These are phyloP conservation scores for Carallia pectinifolia DNA, from an alignment of 345 rosid species.

Conservation along the genomic window DNA sequence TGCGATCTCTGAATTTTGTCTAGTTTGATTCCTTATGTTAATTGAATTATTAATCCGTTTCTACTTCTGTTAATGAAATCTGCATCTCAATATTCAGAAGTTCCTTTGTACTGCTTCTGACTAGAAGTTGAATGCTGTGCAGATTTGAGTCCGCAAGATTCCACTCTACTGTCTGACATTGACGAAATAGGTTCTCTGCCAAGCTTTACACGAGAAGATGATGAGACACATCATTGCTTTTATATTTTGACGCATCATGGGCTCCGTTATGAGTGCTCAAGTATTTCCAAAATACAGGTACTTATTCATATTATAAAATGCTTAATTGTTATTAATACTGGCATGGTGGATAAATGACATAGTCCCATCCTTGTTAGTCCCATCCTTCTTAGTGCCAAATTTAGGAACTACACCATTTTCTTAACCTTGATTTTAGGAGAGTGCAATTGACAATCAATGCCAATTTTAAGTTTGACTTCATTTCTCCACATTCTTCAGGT, in stretches of 20 bases:
- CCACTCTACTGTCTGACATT: slow-evolving; percentile 72
- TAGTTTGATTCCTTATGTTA: neutral
- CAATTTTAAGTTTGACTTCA: neutral
- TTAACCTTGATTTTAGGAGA: neutral
- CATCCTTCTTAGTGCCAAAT: neutral
- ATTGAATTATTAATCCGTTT: neutral
- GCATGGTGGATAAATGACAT: neutral
- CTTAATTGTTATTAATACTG: too few species aligned
- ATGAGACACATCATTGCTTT: slow-evolving; percentile 53
- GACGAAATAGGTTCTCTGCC: slow-evolving; percentile 74
- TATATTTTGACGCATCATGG: slow-evolving; percentile 77
- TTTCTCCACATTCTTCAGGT: slow-evolving; percentile 42
- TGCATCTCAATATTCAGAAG: neutral
- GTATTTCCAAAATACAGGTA: slow-evolving; percentile 71
- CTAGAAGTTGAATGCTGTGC: slow-evolving; percentile 23
- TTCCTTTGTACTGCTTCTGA: slow-evolving; percentile 1
- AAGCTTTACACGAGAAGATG: slow-evolving; percentile 63
- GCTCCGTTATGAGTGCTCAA: slow-evolving; percentile 79
- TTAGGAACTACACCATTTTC: too few species aligned
- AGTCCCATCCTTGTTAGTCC: neutral
- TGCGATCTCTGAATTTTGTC: neutral
- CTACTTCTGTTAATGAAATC: neutral
- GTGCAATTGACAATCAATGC: neutral
- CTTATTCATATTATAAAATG: too few species aligned
- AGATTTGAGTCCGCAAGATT: slow-evolving; percentile 97